Base-by-base conservation (phyloP, 2,329 filamentous ascomycete species). In the Hymenoscyphus scutula region DNA sequence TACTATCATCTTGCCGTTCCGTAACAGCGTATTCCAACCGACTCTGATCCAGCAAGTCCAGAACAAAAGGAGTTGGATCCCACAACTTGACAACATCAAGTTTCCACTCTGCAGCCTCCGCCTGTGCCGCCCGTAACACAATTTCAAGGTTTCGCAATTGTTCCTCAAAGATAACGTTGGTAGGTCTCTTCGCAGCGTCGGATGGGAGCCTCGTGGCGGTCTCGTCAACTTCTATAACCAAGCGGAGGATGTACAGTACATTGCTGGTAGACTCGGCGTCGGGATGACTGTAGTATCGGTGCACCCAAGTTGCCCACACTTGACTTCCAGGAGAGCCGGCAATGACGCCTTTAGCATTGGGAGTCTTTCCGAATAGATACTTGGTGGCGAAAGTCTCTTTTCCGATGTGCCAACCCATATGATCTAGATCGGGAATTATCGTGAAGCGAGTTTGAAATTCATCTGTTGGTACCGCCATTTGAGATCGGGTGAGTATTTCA, bases 301-400 rank as follows among this genome's bases (percentile, higher is more conserved):
- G 54, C 5, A 32, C 19, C 54, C 54, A 56, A 13, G 37, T 56
- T 11, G n/a, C 32, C 54, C 54, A 56, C 7, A 56, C n/a, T n/a
- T 19, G n/a, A 19, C 19, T 11, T 10, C 54, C 54, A 2, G 54
- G 54, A 5, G 29, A 5, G 10, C 54, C 54, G 7, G 32, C 27
- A 7, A 38, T 37, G 5, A 30, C 29, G 5, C 54, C 54, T 38
- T 56, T 56, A 5, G 27, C 29, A 5, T 3, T 17, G 17, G 54
- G 54, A 19, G 37, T 37, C 25, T n/a, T 56, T 17, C 30, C 54
- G 37, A 37, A 56, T 6, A 56, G 54, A 19, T 37, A 8, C 11
- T 38, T 2, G 29, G 29, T 37, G 2, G 27, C 54, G n/a, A 56
- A 56, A 19, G n/a, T 30, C 29, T 56, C 54, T n/a, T 56, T 56